These are phyloP conservation scores for Solanum acaule DNA, from an alignment of 257 asterid genomes.

Conservation along the genomic window DNA sequence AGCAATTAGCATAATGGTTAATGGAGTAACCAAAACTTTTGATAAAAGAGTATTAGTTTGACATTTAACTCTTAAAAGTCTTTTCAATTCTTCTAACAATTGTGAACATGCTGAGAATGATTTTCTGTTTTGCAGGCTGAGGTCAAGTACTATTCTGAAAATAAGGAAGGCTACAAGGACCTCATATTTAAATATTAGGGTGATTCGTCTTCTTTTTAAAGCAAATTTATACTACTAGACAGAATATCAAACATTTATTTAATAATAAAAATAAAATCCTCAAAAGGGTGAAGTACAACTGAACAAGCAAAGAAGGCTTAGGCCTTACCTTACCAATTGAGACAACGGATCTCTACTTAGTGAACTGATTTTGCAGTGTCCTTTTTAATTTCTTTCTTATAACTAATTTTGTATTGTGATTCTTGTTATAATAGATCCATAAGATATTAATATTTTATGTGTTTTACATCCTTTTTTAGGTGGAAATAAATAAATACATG, in stretches of 20 bases:
- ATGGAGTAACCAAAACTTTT: background rate
- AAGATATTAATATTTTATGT: background rate
- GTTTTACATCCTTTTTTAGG: background rate
- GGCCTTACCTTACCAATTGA: background rate
- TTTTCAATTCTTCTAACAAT: background rate
- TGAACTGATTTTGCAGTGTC: background rate
- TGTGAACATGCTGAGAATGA: background rate
- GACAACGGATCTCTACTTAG: background rate
- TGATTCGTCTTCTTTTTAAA: background rate
- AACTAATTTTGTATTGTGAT: background rate
- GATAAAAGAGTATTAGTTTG: background rate
- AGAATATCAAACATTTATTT: background rate
- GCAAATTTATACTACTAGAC: background rate
- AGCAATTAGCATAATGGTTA: background rate
- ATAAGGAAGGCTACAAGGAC: slow-evolving; percentile 58
- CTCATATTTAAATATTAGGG: slow-evolving; percentile 57
- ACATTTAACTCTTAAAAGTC: background rate
- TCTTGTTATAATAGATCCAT: background rate
- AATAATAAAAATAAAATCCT: too few species aligned
- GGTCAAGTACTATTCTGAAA: slow-evolving; percentile 43
- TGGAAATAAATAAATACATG: background rate
- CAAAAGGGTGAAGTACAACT: background rate
- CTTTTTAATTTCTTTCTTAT: background rate
- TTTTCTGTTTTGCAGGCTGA: slow-evolving; percentile 56
- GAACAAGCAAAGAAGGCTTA: background rate